These are phyloP conservation scores for Ophiostoma angusticollis DNA, from an alignment of 2,329 filamentous ascomycete genomes.

Conservation along the genomic window DNA sequence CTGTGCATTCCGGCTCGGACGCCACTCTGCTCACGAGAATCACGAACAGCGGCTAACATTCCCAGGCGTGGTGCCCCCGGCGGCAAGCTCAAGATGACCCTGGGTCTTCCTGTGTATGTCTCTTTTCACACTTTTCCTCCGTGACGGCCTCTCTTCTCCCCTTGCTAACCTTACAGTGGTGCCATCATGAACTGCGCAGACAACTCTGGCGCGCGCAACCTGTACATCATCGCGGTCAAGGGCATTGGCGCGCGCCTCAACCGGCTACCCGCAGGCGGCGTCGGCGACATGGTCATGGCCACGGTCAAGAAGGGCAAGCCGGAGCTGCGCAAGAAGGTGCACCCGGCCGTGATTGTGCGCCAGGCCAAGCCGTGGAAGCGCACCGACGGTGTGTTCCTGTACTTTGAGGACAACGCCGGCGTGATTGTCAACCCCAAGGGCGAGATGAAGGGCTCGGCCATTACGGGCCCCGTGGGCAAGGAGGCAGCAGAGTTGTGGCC, in stretches of 20 bases:
- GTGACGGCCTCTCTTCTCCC: too few relatives aligned
- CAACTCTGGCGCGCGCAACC: slow-evolving; percentile 96
- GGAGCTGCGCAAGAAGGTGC: slow-evolving; percentile 99
- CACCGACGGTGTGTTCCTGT: slow-evolving; percentile 95
- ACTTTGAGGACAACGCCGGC: slow-evolving; percentile 99
- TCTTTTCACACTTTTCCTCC: slow-evolving; percentile 3
- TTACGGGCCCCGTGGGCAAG: slow-evolving; percentile 98
- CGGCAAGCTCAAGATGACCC: slow-evolving; percentile 99
- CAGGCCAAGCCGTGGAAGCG: slow-evolving; percentile 96
- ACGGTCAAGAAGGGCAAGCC: slow-evolving; percentile 99
- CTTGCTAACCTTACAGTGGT: slow-evolving; percentile 46
- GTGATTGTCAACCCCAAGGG: slow-evolving; percentile 99
- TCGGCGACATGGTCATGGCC: slow-evolving; percentile 99
- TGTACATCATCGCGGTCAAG: slow-evolving; percentile 99
- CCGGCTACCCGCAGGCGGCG: slow-evolving; percentile 91
- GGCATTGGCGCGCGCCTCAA: slow-evolving; percentile 96
- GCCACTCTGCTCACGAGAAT: too few relatives aligned
- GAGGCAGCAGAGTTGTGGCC: slow-evolving; percentile 99
- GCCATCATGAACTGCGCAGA: slow-evolving; percentile 99
- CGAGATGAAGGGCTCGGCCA: slow-evolving; percentile 99
- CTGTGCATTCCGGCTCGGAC: too few relatives aligned
- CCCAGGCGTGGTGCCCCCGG: slow-evolving; percentile 75
- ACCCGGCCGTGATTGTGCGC: slow-evolving; percentile 78
- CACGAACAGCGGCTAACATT: neutral
- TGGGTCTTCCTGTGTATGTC: slow-evolving; percentile 99